phyloP scores from a whole-genome alignment of 345 rosid species.

The Euclidium syriacum region DNA sequence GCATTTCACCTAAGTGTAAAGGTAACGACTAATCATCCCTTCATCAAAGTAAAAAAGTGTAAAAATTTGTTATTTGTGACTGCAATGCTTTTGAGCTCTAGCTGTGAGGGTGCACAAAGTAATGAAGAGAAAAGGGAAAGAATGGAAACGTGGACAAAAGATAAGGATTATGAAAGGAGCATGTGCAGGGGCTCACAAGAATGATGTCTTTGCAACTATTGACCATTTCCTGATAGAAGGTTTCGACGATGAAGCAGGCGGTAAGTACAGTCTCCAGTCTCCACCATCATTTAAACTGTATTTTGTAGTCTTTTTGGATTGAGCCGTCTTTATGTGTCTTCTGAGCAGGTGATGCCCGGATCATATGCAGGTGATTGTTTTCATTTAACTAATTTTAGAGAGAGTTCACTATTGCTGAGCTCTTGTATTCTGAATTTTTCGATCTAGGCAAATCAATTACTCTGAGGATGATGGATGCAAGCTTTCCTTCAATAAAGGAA shows the following conservation, averaged over 20 bases:
- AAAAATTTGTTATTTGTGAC: background rate
- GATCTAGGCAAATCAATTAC: conserved; percentile 40
- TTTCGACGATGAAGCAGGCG: conserved; percentile 55
- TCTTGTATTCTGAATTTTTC: conserved; percentile 3
- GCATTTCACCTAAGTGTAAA: conserved; percentile 53
- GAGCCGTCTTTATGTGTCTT: conserved; percentile 1
- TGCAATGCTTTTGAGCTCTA: conserved; percentile 22
- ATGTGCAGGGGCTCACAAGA: conserved; percentile 38
- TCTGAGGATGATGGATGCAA: conserved; percentile 42
- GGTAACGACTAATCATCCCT: background rate
- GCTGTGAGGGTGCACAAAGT: conserved; percentile 53
- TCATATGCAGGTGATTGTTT: conserved; percentile 60
- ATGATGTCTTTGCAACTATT: conserved; percentile 49
- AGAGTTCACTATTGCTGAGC: background rate
- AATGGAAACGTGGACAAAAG: conserved; percentile 52
- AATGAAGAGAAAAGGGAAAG: conserved; percentile 40
- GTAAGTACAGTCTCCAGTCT: conserved; percentile 30
- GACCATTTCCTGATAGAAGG: conserved; percentile 64
- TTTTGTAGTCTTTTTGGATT: background rate
- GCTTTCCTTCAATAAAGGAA: conserved; percentile 28
- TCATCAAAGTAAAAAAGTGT: background rate
- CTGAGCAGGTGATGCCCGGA: conserved; percentile 53
- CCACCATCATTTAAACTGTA: background rate
- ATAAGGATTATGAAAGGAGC: conserved; percentile 64
- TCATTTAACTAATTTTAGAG: background rate